A percentile compares a stretch with the other conserved stretches of the same genome.
These are phyloP conservation scores for Lentinus tigrinus DNA, from an alignment of 768 basidiomycete species.

Conservation along the genomic window DNA sequence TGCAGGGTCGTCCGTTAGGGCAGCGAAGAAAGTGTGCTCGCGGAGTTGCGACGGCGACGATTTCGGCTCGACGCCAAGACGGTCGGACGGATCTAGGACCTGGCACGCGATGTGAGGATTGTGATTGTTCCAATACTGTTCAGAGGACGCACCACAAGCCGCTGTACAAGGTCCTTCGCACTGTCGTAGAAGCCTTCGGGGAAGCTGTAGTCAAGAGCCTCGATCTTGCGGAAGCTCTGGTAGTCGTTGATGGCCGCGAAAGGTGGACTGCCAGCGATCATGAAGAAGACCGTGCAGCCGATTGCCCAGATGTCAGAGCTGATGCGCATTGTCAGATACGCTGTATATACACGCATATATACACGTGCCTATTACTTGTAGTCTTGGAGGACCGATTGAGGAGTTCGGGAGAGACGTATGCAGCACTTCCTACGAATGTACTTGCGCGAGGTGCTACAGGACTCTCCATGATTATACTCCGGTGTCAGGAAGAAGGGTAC, in stretches of 20 bases:
- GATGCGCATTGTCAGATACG: not conserved
- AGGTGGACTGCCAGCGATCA: constrained; percentile 6
- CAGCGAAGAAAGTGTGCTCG: constrained; percentile 6
- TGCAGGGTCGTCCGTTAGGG: not conserved
- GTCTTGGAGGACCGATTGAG: constrained; percentile 13
- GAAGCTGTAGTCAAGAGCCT: constrained; percentile 13
- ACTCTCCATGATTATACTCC: not conserved
- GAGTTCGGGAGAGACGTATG: constrained; percentile 15
- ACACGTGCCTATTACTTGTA: constrained; percentile 8
- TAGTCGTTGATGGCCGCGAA: constrained; percentile 18
- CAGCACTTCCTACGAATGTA: constrained; percentile 14
- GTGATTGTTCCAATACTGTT: not conserved
- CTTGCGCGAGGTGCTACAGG: constrained; percentile 10
- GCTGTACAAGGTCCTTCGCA: constrained; percentile 10
- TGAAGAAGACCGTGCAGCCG: constrained; percentile 11
- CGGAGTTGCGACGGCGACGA: constrained; percentile 12
- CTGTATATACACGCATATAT: not conserved
- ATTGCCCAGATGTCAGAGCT: constrained; percentile 17
- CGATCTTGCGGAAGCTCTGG: constrained; percentile 19
- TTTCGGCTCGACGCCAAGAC: constrained; percentile 12
- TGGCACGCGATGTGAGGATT: not conserved
- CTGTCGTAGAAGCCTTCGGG: constrained; percentile 9
- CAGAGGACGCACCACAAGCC: not conserved
- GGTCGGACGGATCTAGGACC: constrained; percentile 16
- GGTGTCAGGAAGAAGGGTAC: not conserved